A percentile compares a stretch with the other conserved stretches of the same genome.
These are phyloP conservation scores for Podospora australis DNA, from an alignment of 495 filamentous ascomycete genomes.

Conservation along the genomic window DNA sequence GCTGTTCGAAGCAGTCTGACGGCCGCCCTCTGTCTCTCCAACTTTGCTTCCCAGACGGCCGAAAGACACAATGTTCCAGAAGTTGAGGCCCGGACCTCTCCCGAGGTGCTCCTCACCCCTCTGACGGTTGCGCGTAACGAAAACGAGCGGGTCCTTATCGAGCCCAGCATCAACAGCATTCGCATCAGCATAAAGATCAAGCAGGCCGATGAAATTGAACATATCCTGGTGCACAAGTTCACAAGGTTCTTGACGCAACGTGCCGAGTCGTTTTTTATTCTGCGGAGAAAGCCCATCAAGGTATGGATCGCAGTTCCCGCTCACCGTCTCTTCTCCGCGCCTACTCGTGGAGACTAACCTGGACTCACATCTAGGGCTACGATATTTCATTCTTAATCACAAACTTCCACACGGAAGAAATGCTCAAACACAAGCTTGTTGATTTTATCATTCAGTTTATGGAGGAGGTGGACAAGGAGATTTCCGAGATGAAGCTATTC, in stretches of 20 bases:
- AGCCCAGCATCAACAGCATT: conserved; percentile 92
- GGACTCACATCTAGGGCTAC: conserved; percentile 67
- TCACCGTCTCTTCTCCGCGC: no score
- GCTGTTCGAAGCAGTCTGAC: conserved; percentile 91
- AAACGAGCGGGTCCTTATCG: conserved; percentile 88
- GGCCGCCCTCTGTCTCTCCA: conserved; percentile 87
- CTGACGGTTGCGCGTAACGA: conserved; percentile 85
- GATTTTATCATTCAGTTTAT: conserved; percentile 99
- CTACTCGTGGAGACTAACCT: conserved; percentile 2
- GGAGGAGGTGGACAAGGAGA: conserved; percentile 99
- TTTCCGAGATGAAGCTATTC: conserved; percentile 99
- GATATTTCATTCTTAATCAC: conserved; percentile 99
- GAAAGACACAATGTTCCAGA: conserved; percentile 98
- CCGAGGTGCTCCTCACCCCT: conserved; percentile 91
- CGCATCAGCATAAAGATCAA: conserved; percentile 97
- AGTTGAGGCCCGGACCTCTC: conserved; percentile 85
- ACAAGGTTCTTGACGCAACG: conserved; percentile 92
- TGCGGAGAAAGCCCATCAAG: conserved; percentile 91
- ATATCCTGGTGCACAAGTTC: conserved; percentile 96
- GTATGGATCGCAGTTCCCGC: no score
- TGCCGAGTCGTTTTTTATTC: conserved; percentile 95
- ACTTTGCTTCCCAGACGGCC: conserved; percentile 93
- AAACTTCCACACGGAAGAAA: conserved; percentile 95
- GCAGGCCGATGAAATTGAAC: conserved; percentile 97
- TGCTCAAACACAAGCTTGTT: conserved; percentile 97